phyloP scores from a whole-genome alignment of 2,329 filamentous ascomycete genomes.

The Penicillium sp. region DNA sequence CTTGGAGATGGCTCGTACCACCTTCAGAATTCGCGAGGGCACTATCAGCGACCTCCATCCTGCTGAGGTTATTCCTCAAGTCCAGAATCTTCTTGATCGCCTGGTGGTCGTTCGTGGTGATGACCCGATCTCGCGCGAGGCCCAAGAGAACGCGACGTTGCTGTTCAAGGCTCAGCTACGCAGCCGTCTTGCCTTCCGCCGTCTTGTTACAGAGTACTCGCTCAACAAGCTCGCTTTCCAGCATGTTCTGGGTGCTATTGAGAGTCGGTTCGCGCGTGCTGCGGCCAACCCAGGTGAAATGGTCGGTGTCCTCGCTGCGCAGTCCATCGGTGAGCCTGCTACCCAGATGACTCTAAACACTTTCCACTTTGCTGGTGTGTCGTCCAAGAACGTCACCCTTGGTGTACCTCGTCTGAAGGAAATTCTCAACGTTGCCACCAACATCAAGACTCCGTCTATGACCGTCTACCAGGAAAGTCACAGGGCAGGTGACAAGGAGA shows the following conservation, averaged over 20 bases:
- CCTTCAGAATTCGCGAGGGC: slow-evolving; percentile 83
- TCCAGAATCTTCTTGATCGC: slow-evolving; percentile 68
- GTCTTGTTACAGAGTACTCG: slow-evolving; percentile 77
- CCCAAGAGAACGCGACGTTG: slow-evolving; percentile 80
- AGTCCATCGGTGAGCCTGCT: slow-evolving; percentile 97
- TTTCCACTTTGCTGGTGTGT: slow-evolving; percentile 99
- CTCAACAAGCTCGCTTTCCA: slow-evolving; percentile 89
- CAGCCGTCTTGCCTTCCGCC: slow-evolving; percentile 86
- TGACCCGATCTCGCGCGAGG: slow-evolving; percentile 77
- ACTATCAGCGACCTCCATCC: slow-evolving; percentile 87
- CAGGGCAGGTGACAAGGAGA: slow-evolving; percentile 63
- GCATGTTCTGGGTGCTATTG: slow-evolving; percentile 84
- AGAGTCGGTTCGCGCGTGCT: slow-evolving; percentile 79
- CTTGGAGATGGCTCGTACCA: slow-evolving; percentile 81
- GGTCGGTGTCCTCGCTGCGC: slow-evolving; percentile 95
- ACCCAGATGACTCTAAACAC: slow-evolving; percentile 99
- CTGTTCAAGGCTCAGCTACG: slow-evolving; percentile 90
- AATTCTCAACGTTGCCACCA: slow-evolving; percentile 94
- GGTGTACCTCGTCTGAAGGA: slow-evolving; percentile 99
- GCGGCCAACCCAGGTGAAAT: slow-evolving; percentile 93
- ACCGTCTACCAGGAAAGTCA: slow-evolving; percentile 72
- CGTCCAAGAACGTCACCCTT: slow-evolving; percentile 98
- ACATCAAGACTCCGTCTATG: slow-evolving; percentile 99
- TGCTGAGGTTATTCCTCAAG: slow-evolving; percentile 74
- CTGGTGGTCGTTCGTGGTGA: slow-evolving; percentile 81